Evolutionary conservation across 176 grass and related monocot genomes (phyloP), one percentile per base, ranked within the genome.

Genomic region (Pontederia crassipes): DNA sequence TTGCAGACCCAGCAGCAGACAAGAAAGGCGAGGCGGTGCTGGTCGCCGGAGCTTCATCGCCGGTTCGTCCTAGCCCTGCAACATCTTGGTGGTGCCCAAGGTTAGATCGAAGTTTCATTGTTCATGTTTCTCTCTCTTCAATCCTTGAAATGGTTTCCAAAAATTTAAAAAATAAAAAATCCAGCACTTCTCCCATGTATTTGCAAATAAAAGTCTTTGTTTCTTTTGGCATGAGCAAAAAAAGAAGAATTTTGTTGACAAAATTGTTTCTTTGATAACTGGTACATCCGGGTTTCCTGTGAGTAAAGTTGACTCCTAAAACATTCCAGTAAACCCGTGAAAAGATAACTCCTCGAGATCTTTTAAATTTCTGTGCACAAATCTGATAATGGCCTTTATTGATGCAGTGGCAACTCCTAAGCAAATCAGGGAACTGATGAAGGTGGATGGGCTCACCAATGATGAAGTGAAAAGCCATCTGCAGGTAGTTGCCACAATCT

Each of bases 391-490:
- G 56, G 53, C 4, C n/a, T 17, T 67, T 9, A 8, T 63, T 62
- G 63, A 58, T 75, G 47, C 85, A 98, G 94, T 93, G 54, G 88
- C 94, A 54, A 98, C 94, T 46, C 94, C 94, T 17, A 93, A 98
- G 78, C 88, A 93, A 59, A 93, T 98, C 74, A 98, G 88, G 55
- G 94, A 98, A 62, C 73, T 98, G 60, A 98, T 98, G 94, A 88
- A 83, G 52, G 85, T 98, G 49, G 88, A 98, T 57, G 94, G 94
- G 9, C 94, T 98, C 58, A 93, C 94, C 45, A 98, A 98, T 48
- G 94, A 98, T 63, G 94, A 98, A 86, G 94, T 98, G 68, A 98
- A 98, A 77, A 98, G 94, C 82, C 94, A 98, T 79, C 88, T 98
- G 72, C 94, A 98, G 85, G 94, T 92, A 40, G 28, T 32, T 73